Conservation (phyloP, 2,329 filamentous ascomycete genomes). For the Trichophaea hybrida region DNA sequence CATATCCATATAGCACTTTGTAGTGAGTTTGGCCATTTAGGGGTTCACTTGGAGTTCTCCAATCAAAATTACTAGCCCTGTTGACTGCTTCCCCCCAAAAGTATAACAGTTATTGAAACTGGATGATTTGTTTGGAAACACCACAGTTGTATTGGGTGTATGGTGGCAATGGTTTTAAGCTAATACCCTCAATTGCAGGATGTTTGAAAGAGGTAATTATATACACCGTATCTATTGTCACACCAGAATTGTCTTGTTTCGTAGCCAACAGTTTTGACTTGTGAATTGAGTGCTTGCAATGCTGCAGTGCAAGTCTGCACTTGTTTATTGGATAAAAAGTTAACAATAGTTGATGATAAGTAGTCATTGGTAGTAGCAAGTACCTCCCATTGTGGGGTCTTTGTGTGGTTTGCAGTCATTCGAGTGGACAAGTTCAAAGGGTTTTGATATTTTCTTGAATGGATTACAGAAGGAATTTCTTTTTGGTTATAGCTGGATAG, state of each 20-base stretch:
- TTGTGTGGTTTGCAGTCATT: slow-evolving; percentile 4
- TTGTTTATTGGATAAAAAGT: slow-evolving; percentile 3
- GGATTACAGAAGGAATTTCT: not conserved
- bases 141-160: slow-evolving; percentile 7
- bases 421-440: slow-evolving; percentile 9
- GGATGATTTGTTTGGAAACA: slow-evolving; percentile 1
- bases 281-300: not conserved
- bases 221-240: not conserved
- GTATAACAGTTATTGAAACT: not conserved
- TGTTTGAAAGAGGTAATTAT: not conserved
- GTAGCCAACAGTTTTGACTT: not conserved
- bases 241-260: not conserved
- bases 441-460: not conserved
- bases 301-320: not conserved
- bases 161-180: not conserved
- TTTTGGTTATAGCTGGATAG: slow-evolving; percentile 2
- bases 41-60: not conserved
- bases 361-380: slow-evolving; percentile 9
- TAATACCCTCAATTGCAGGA: not conserved
- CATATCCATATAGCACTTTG: not conserved
- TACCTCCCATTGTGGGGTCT: not conserved
- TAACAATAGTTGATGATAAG: not conserved
- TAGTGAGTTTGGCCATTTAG: not conserved
- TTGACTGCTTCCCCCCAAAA: slow-evolving; percentile 7
- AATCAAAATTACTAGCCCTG: not conserved